Percentiles rank a stretch among this genome's conserved stretches.
Conservation (phyloP, 371 early-diverging fungal species). For the Mucor circinelloides region DNA sequence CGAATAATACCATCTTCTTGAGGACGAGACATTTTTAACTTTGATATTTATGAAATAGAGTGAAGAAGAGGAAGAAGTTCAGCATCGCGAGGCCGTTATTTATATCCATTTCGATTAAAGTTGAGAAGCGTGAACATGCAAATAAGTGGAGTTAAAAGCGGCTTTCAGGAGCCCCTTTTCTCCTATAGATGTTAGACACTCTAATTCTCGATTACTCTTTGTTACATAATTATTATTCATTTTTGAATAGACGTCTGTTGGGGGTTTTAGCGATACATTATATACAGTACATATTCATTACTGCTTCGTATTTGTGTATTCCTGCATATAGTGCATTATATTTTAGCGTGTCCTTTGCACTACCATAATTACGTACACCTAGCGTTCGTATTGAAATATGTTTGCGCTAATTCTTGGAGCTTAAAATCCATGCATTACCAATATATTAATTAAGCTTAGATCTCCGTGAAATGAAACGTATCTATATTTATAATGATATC, state of each 20-base stretch:
- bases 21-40: background rate
- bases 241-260: background rate
- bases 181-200: background rate
- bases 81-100: background rate
- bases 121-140: background rate
- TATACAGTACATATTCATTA: background rate
- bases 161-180: no score
- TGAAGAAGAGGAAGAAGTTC: background rate
- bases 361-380: background rate
- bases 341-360: background rate
- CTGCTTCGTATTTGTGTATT: background rate
- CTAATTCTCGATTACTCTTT: background rate
- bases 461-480: background rate
- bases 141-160: background rate
- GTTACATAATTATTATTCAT: background rate
- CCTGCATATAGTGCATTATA: background rate
- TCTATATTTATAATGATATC: background rate
- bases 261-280: background rate
- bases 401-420: background rate
- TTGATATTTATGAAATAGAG: background rate
- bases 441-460: background rate
- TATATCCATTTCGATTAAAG: background rate
- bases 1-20: slow-evolving; percentile 15
- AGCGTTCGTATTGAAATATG: background rate
- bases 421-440: background rate